These are phyloP conservation scores for Microbotryomycetes sp. DNA, from an alignment of 1,284 basidiomycete species.

Conservation along the genomic window DNA sequence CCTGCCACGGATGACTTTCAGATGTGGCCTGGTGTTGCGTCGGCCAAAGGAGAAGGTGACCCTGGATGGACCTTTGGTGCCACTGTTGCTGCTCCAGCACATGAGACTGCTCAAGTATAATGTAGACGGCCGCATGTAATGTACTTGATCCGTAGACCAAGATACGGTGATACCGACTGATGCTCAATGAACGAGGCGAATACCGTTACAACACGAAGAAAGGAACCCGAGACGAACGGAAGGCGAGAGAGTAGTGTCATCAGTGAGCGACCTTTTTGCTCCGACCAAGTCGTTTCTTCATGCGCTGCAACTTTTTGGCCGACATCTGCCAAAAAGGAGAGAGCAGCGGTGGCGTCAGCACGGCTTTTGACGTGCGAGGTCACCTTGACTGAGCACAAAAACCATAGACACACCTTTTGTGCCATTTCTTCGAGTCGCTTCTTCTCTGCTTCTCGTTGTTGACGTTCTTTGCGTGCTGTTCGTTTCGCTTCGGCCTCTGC, in stretches of 20 bases:
- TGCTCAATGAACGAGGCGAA: no score
- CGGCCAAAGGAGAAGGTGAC: no score
- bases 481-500: slow-evolving; percentile 31
- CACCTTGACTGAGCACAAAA: no score
- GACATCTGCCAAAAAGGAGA: slow-evolving; percentile 28
- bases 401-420: slow-evolving; percentile 18
- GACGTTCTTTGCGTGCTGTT: slow-evolving; percentile 27
- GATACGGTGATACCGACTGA: no score
- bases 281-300: slow-evolving; percentile 37
- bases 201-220: no score
- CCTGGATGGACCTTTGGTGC: neutral
- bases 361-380: neutral
- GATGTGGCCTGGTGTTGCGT: neutral
- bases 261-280: slow-evolving; percentile 33
- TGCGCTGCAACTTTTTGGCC: slow-evolving; percentile 36
- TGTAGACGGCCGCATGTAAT: no score
- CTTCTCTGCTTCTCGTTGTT: slow-evolving; percentile 34
- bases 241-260: neutral
- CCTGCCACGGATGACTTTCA: neutral
- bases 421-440: slow-evolving; percentile 34
- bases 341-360: neutral
- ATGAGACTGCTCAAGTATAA: no score
- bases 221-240: neutral
- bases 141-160: no score
- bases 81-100: neutral